Evolutionary conservation across 129 eudicot genomes (phyloP).

Genomic region (Helichrysum umbraculigerum): DNA sequence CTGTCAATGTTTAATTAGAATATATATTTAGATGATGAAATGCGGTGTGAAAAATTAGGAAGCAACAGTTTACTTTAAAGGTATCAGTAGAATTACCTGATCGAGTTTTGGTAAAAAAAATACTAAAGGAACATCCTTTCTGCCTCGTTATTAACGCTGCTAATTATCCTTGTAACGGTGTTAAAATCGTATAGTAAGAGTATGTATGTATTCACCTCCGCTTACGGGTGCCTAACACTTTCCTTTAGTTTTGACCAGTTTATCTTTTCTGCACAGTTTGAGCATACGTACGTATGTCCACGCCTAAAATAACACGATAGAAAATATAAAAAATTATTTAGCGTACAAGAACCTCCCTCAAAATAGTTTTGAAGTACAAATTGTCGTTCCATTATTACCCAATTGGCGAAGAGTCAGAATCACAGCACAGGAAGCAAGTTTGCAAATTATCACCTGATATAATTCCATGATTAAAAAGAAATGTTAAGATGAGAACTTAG

Average conservation of each 20-base stretch:
- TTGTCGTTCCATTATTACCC: constrained; percentile 44
- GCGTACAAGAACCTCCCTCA: background rate
- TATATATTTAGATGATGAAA: background rate
- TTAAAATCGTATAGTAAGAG: constrained; percentile 37
- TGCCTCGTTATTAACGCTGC: constrained; percentile 27
- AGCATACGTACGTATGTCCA: constrained; percentile 79
- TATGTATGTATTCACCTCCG: constrained; percentile 58
- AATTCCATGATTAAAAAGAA: background rate
- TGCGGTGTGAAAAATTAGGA: background rate
- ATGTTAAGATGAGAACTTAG: background rate
- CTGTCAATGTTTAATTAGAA: background rate
- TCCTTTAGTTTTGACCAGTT: constrained; percentile 50
- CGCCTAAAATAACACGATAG: constrained; percentile 41
- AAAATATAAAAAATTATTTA: background rate
- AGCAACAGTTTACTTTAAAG: background rate
- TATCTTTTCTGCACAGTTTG: constrained; percentile 60
- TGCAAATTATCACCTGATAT: constrained; percentile 25
- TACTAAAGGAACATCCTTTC: constrained; percentile 3
- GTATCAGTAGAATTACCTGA: constrained; percentile 26
- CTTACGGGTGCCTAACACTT: constrained; percentile 75
- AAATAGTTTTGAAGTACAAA: background rate
- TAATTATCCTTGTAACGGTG: constrained; percentile 13
- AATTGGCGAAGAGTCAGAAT: constrained; percentile 59
- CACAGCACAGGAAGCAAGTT: constrained; percentile 68
- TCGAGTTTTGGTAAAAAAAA: background rate